A percentile compares a stretch with the other conserved stretches of the same genome.
phyloP scores from a whole-genome alignment of 1,284 basidiomycete genomes.

The Phellopilus nigrolimitatus region DNA sequence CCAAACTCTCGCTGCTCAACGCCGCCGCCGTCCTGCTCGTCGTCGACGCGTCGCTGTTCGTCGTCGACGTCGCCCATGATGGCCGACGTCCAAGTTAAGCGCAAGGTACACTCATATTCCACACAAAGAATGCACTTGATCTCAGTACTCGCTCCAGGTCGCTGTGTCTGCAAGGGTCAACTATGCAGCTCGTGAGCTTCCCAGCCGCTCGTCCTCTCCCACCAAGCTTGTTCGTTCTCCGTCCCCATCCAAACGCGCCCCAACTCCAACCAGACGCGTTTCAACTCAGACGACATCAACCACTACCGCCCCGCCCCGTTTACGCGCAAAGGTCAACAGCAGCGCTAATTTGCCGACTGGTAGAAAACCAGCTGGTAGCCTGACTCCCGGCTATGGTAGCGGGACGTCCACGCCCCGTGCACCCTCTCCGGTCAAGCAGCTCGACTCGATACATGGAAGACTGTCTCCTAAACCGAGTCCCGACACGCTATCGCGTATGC shows the following conservation, averaged over 20 bases:
- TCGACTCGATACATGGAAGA: slow-evolving; percentile 24
- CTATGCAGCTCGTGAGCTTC: slow-evolving; percentile 20
- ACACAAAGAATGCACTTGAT: neutral
- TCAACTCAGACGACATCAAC: slow-evolving; percentile 33
- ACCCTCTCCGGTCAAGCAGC: slow-evolving; percentile 39
- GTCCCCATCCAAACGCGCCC: slow-evolving; percentile 52
- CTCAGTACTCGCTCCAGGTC: slow-evolving; percentile 31
- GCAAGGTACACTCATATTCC: slow-evolving; percentile 13
- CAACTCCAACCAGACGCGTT: too few relatives aligned
- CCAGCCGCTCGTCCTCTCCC: slow-evolving; percentile 24
- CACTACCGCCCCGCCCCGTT: slow-evolving; percentile 32
- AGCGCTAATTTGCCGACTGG: slow-evolving; percentile 38
- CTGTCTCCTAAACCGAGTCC: slow-evolving; percentile 23
- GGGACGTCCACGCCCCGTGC: slow-evolving; percentile 31
- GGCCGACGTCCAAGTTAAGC: slow-evolving; percentile 17
- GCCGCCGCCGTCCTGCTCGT: neutral
- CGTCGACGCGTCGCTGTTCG: slow-evolving; percentile 14
- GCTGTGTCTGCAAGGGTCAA: slow-evolving; percentile 33
- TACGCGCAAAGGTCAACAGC: slow-evolving; percentile 58
- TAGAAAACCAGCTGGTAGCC: slow-evolving; percentile 37
- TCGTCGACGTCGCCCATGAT: slow-evolving; percentile 9
- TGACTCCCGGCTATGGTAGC: slow-evolving; percentile 22
- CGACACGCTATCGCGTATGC: slow-evolving; percentile 21
- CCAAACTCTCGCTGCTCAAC: neutral
- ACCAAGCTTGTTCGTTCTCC: slow-evolving; percentile 35